Conservation (phyloP, 2,329 filamentous ascomycete genomes). For the Pseudocercospora fijiensis region DNA sequence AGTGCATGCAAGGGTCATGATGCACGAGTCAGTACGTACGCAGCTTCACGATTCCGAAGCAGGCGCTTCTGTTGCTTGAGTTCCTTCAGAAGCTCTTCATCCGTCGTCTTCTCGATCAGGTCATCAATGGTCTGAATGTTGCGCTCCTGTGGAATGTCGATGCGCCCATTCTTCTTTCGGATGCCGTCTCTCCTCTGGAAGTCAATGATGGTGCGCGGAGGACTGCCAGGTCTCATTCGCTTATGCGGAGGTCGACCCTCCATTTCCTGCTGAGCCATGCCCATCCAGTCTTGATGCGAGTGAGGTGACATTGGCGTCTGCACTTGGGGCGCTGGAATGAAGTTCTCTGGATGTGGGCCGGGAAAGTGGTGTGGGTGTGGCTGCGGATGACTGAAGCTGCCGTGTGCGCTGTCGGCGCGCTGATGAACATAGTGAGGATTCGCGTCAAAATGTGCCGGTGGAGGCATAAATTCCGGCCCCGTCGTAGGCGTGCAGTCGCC, state of each 20-base stretch:
- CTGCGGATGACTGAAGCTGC: slow-evolving; percentile 43
- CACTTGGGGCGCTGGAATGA: slow-evolving; percentile 53
- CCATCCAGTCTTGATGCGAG: slow-evolving; percentile 60
- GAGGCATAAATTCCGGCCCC: slow-evolving; percentile 63
- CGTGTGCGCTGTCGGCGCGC: slow-evolving; percentile 35
- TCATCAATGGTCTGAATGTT: slow-evolving; percentile 94
- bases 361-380: slow-evolving; percentile 43
- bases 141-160: slow-evolving; percentile 92
- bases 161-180: slow-evolving; percentile 97
- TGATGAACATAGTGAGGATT: slow-evolving; percentile 26
- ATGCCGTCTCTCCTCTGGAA: slow-evolving; percentile 75
- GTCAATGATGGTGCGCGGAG: slow-evolving; percentile 49
- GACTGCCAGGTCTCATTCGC: slow-evolving; percentile 65
- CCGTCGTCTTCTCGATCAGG: slow-evolving; percentile 80
- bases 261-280: slow-evolving; percentile 52
- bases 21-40: slow-evolving; percentile 58
- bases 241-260: slow-evolving; percentile 50
- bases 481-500: slow-evolving; percentile 72
- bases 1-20: slow-evolving; percentile 13
- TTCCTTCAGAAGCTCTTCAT: slow-evolving; percentile 94
- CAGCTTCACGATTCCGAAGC: slow-evolving; percentile 91
- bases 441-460: slow-evolving; percentile 39
- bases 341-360: slow-evolving; percentile 42
- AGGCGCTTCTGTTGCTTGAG: slow-evolving; percentile 97
- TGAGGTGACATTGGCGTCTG: slow-evolving; percentile 61